Evolutionary conservation across 225 moss, liverwort and hornwort genomes (phyloP).

Genomic region (Antitrichia curtipendula): DNA sequence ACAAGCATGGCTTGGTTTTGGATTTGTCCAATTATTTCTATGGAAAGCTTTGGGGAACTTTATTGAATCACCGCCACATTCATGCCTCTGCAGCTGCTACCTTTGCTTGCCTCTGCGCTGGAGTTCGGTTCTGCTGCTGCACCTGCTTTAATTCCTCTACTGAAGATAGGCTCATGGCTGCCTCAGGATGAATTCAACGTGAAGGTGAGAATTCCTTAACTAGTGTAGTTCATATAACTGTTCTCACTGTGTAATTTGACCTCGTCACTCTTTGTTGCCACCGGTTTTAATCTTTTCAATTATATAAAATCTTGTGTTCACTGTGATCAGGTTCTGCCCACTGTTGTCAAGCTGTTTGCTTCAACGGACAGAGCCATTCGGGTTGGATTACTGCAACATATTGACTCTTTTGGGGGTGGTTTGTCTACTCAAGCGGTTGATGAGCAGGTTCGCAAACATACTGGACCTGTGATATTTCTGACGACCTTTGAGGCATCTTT

Average conservation of each 20-base stretch:
- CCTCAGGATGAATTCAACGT: constrained; percentile 74
- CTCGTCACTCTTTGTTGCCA: background rate
- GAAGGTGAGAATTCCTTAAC: constrained; percentile 27
- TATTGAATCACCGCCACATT: background rate
- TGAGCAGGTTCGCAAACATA: constrained; percentile 55
- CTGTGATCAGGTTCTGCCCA: constrained; percentile 69
- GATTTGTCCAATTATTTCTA: background rate
- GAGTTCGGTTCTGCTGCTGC: constrained; percentile 97
- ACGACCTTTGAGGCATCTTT: background rate
- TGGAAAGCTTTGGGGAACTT: background rate
- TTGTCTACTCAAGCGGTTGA: constrained; percentile 85
- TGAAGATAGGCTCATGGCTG: constrained; percentile 92
- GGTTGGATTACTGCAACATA: constrained; percentile 78
- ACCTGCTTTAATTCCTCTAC: constrained; percentile 68
- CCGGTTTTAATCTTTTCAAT: background rate
- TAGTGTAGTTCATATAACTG: background rate
- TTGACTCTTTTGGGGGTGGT: constrained; percentile 73
- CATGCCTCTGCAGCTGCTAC: constrained; percentile 49
- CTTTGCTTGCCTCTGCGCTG: constrained; percentile 79
- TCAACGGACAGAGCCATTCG: constrained; percentile 91
- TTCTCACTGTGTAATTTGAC: background rate
- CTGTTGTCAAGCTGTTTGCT: constrained; percentile 78
- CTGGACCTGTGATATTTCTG: background rate
- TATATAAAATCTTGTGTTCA: background rate
- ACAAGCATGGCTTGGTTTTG: background rate